Percentiles rank a stretch among this genome's conserved stretches.
Evolutionary conservation across 2,329 filamentous ascomycete genomes (phyloP).

Genomic region (Ceratocystis papillata): DNA sequence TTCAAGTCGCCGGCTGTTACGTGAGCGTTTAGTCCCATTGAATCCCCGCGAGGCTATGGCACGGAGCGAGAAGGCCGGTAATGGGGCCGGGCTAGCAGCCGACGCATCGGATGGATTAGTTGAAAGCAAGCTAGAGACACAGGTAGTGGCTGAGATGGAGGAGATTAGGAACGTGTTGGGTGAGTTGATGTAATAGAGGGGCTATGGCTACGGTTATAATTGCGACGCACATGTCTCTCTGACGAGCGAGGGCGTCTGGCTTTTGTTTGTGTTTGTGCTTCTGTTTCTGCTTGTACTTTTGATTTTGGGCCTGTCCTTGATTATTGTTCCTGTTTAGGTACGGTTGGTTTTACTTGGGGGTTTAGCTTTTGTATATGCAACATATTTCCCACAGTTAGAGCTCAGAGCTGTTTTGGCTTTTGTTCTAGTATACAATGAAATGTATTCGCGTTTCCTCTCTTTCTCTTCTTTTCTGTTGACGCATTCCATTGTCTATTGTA

Average conservation of each 20-base stretch:
- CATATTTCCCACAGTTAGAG: background rate
- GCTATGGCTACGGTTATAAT: too few relatives aligned
- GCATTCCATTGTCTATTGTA: background rate
- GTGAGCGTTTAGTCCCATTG: conserved; percentile 61
- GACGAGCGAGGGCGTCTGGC: background rate
- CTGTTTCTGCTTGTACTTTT: background rate
- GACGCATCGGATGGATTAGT: conserved; percentile 25
- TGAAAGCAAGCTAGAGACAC: conserved; percentile 63
- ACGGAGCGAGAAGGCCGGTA: conserved; percentile 34
- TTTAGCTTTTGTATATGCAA: conserved; percentile 8
- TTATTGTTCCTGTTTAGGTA: background rate
- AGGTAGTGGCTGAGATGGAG: conserved; percentile 59
- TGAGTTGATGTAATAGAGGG: conserved; percentile 37
- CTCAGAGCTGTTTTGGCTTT: background rate
- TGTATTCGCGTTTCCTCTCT: background rate
- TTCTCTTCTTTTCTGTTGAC: background rate
- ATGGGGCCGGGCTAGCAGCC: conserved; percentile 27
- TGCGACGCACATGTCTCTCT: too few relatives aligned
- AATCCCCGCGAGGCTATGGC: conserved; percentile 61
- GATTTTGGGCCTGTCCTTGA: background rate
- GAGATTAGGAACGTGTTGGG: conserved; percentile 46
- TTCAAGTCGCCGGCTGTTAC: conserved; percentile 54
- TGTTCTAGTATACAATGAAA: conserved; percentile 1
- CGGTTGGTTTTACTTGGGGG: background rate
- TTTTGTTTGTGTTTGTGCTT: conserved; percentile 6